Conservation (phyloP, 768 basidiomycete species). For the Leccinum truebloodii region DNA sequence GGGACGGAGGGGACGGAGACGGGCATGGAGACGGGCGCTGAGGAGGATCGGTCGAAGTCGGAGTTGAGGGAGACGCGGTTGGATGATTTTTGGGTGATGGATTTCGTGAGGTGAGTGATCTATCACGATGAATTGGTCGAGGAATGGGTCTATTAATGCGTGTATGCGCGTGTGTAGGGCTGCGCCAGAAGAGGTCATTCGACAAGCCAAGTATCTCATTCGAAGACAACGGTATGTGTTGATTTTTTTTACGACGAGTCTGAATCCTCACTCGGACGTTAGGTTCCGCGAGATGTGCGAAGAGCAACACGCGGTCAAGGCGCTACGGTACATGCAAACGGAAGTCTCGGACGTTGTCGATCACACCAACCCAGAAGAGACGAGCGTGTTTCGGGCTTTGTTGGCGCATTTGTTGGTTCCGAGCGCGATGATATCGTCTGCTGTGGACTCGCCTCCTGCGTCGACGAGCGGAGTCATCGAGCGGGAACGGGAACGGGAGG, state of each 20-base stretch:
- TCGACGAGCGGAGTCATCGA: neutral
- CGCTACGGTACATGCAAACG: conserved; percentile 69
- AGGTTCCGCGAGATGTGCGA: conserved; percentile 87
- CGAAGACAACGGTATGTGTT: conserved; percentile 67
- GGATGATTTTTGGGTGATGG: conserved; percentile 82
- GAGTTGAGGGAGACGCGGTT: conserved; percentile 47
- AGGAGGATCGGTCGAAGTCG: conserved; percentile 9
- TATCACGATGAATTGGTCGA: neutral
- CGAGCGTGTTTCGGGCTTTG: conserved; percentile 61
- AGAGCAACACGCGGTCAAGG: conserved; percentile 54
- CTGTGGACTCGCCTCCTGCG: neutral
- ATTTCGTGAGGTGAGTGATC: conserved; percentile 54
- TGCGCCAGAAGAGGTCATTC: conserved; percentile 60
- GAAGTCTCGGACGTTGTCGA: conserved; percentile 73
- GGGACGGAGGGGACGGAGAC: conserved; percentile 23
- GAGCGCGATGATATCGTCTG: conserved; percentile 8
- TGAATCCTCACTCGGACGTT: neutral
- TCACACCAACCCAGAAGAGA: conserved; percentile 62
- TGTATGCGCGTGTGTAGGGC: conserved; percentile 42
- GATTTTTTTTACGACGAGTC: neutral
- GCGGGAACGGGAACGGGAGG: conserved; percentile 20
- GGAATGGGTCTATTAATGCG: neutral
- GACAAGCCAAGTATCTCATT: conserved; percentile 61
- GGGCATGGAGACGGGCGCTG: conserved; percentile 1
- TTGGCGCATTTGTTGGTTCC: conserved; percentile 63